These are phyloP conservation scores for Fusarium napiforme DNA, from an alignment of 2,329 filamentous ascomycete genomes.

Conservation along the genomic window DNA sequence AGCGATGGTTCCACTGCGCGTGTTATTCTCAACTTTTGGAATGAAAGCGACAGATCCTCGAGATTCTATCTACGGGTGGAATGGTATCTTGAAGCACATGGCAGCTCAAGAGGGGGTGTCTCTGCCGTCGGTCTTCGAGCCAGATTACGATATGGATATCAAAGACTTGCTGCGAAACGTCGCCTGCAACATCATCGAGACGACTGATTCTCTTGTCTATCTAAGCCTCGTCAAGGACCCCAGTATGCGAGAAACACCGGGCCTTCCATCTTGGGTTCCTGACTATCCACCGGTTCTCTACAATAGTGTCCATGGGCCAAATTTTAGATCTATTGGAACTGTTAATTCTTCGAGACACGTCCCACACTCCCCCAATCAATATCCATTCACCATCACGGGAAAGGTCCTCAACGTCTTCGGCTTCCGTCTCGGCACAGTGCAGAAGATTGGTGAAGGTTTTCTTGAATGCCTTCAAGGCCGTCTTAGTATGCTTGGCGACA, in stretches of 20 bases:
- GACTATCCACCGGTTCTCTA: background rate
- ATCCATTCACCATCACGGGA: background rate
- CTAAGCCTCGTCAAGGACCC: background rate
- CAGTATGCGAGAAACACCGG: background rate
- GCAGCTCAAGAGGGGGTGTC: background rate
- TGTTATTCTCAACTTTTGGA: background rate
- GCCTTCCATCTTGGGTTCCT: conserved; percentile 1
- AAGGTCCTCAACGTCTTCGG: background rate
- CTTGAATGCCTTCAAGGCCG: background rate
- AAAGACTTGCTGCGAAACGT: background rate
- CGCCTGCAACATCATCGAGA: background rate
- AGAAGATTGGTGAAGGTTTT: background rate
- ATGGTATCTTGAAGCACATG: conserved; percentile 7
- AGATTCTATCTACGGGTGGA: background rate
- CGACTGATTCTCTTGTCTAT: background rate
- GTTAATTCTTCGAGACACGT: background rate
- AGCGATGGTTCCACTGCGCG: background rate
- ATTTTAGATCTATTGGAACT: background rate
- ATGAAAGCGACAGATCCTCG: background rate
- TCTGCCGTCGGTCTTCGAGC: background rate
- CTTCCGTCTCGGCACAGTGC: background rate
- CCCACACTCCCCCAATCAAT: background rate
- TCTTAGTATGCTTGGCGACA: rapidly evolving
- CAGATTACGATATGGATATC: background rate
- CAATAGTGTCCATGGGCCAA: background rate